Evolutionary conservation across 192 early-diverging fungal species (phyloP), one percentile per base, ranked within the genome.

Genomic region (Borealophlyctis nickersoniae): DNA sequence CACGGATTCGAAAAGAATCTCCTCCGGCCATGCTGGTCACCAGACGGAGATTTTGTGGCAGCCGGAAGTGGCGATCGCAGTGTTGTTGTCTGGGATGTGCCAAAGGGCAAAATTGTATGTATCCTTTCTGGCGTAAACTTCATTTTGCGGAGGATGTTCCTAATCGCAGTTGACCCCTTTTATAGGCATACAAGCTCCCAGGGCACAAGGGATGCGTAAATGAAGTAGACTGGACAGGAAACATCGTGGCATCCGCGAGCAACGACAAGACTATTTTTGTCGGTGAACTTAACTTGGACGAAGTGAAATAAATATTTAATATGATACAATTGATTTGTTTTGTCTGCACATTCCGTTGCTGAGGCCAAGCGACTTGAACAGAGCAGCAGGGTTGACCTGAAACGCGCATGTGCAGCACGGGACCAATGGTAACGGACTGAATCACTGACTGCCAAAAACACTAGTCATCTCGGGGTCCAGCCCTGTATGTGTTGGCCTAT

Each of bases 1-100:
- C 93, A 98, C 62, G 94, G 93, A 19, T 94, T 91, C 66, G 96
- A 99, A 60, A 93, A 92, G 80, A 94, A 94, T 57, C 78, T 99
- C 36, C 84, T 98, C 32, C 80, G 86, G 24, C 94, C 95, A 0
- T 87, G 91, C 23, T 97, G 95, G 89, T 90, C 90, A 19, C 78
- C 83, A 2, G 91, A 96, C 65, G 92, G 90, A 16, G 77, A 80
- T 50, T 89, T 89, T 77, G 84, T 95, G 35, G 95, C 91, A 0
- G 81, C 85, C 11, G 97, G 95, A 9, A 65, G 71, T 30, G 93
- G 87, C 2, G 97, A 99, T 62, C 75, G 95, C 55, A 85, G 88
- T 2, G 87, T 97, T 30, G 89, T 94, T 0, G 86, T 98, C 24
- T 99, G 97, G 97, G 85, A 92, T 58, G 79, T 87, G 1, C 51